These are phyloP conservation scores for Leptographium flavum DNA, from an alignment of 2,329 filamentous ascomycete species.

Conservation along the genomic window DNA sequence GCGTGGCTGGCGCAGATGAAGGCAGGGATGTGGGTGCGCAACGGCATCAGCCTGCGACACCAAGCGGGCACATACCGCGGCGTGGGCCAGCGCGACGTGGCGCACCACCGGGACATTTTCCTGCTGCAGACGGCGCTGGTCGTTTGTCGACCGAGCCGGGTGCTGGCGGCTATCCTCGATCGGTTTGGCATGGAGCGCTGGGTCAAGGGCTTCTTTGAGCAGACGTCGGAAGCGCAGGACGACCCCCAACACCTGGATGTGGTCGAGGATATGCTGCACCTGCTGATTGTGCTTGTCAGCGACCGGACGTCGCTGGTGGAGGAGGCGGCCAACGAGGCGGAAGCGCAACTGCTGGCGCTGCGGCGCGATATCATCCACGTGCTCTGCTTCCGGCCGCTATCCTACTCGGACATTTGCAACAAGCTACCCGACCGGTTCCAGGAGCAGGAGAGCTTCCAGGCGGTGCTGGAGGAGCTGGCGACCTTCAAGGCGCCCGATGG, in stretches of 20 bases:
- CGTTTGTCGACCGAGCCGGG: conserved; percentile 66
- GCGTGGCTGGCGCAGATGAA: conserved; percentile 98
- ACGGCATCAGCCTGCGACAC: conserved; percentile 88
- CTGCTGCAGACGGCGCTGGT: conserved; percentile 84
- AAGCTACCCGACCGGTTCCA: conserved; percentile 81
- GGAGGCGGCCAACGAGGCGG: conserved; percentile 43
- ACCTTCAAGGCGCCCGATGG: conserved; percentile 84
- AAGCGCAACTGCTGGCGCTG: conserved; percentile 51
- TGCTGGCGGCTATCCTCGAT: conserved; percentile 81
- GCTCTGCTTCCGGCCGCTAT: conserved; percentile 88
- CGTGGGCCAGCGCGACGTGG: conserved; percentile 78
- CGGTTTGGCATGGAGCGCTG: conserved; percentile 79
- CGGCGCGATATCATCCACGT: conserved; percentile 85
- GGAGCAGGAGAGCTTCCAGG: conserved; percentile 78
- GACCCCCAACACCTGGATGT: conserved; percentile 82
- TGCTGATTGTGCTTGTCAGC: conserved; percentile 80
- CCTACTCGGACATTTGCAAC: conserved; percentile 79
- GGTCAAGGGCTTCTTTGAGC: conserved; percentile 71
- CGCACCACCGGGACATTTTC: conserved; percentile 89
- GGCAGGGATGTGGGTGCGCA: conserved; percentile 95
- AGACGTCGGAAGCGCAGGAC: conserved; percentile 61
- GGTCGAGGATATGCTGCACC: conserved; percentile 87
- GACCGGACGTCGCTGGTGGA: conserved; percentile 69
- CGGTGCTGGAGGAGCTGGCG: conserved; percentile 74
- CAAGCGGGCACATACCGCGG: conserved; percentile 90